Conservation (phyloP, 106 monocot genomes). For the Dendrobium nobile region DNA sequence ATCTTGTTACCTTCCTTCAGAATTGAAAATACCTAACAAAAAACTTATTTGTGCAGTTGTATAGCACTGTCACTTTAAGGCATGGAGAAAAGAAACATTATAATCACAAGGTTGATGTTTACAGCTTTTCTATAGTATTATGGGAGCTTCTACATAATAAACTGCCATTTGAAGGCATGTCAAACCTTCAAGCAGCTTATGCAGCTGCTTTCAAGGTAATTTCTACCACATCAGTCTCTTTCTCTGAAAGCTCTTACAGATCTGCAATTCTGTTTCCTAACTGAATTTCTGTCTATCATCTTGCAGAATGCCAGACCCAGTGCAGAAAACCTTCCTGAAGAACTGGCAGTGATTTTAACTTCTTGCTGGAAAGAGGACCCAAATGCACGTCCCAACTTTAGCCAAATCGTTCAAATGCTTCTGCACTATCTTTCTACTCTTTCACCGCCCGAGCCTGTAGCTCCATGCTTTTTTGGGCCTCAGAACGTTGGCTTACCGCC, state of each 20-base stretch:
- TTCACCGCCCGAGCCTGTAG: conserved; percentile 37
- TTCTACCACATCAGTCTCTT: background rate
- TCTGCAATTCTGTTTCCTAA: background rate
- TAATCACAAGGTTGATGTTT: conserved; percentile 98
- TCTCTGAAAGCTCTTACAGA: background rate
- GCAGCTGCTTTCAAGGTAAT: conserved; percentile 98
- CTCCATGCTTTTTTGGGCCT: conserved; percentile 46
- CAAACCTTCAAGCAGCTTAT: conserved; percentile 97
- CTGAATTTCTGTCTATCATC: background rate
- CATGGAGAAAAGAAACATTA: conserved; percentile 99
- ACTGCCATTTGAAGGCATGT: conserved; percentile 98
- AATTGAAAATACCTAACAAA: background rate
- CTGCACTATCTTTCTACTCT: conserved; percentile 68
- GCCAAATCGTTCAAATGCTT: conserved; percentile 91
- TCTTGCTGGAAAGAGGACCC: conserved; percentile 97
- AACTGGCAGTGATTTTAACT: conserved; percentile 59
- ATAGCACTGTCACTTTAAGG: conserved; percentile 97
- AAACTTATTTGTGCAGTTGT: conserved; percentile 40
- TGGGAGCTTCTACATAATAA: conserved; percentile 96
- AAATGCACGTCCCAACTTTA: conserved; percentile 77
- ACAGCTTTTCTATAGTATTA: conserved; percentile 95
- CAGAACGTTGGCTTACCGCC: conserved; percentile 81
- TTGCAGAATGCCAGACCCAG: conserved; percentile 83
- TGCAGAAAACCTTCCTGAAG: conserved; percentile 73
- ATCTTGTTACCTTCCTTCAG: conserved; percentile 7